A percentile compares a stretch with the other conserved stretches of the same genome.
Conservation (phyloP, 805 yeast genomes). For the Schwanniomyces occidentalis region DNA sequence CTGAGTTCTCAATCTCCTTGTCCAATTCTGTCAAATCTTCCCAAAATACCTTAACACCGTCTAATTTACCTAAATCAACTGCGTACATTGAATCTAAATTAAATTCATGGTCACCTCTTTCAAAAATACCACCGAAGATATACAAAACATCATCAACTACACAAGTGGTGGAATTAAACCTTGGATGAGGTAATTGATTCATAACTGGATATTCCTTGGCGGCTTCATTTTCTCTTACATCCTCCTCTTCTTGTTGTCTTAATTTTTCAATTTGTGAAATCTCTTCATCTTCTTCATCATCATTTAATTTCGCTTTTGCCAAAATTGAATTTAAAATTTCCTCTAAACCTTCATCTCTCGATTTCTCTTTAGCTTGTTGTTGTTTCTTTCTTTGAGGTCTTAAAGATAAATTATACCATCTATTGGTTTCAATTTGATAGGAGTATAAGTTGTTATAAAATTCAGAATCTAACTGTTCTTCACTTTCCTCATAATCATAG, state of each 20-base stretch:
- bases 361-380: slow-evolving; percentile 41
- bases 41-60: slow-evolving; percentile 88
- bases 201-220: slow-evolving; percentile 55
- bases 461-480: slow-evolving; percentile 81
- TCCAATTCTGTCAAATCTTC: slow-evolving; percentile 69
- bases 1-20: slow-evolving; percentile 57
- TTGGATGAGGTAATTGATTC: slow-evolving; percentile 75
- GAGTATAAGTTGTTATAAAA: slow-evolving; percentile 81
- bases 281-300: slow-evolving; percentile 48
- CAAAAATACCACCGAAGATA: slow-evolving; percentile 90
- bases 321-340: slow-evolving; percentile 73
- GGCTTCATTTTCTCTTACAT: slow-evolving; percentile 39
- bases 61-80: slow-evolving; percentile 80
- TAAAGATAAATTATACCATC: slow-evolving; percentile 79
- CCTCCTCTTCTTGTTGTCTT: slow-evolving; percentile 37
- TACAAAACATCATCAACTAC: slow-evolving; percentile 82
- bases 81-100: slow-evolving; percentile 83
- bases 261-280: slow-evolving; percentile 36
- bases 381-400: slow-evolving; percentile 61
- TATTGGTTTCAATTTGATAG: slow-evolving; percentile 79
- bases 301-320: slow-evolving; percentile 69
- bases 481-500: slow-evolving; percentile 91
- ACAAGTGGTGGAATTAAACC: slow-evolving; percentile 84
- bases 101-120: slow-evolving; percentile 82
- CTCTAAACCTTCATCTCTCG: slow-evolving; percentile 79